Conservation (phyloP, 495 filamentous ascomycete genomes). For the Xylaria grammica region DNA sequence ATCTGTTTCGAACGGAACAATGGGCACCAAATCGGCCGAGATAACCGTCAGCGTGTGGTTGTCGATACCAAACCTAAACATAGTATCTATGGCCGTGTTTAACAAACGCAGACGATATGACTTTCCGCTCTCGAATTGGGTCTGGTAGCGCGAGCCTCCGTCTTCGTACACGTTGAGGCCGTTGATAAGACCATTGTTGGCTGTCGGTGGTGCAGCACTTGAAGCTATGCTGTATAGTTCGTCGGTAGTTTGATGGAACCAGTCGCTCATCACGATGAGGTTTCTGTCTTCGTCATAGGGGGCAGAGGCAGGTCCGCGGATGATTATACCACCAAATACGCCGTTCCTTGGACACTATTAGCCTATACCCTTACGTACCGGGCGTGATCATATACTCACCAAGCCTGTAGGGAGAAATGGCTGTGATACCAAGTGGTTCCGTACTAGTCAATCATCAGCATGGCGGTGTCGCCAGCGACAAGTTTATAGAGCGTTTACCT, state of each 20-base stretch:
- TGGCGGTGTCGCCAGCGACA: not conserved
- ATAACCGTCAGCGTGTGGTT: slow-evolving; percentile 57
- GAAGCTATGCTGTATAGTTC: slow-evolving; percentile 41
- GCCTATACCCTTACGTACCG: not conserved
- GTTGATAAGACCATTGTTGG: slow-evolving; percentile 58
- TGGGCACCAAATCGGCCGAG: slow-evolving; percentile 52
- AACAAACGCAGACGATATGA: slow-evolving; percentile 61
- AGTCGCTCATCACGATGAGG: slow-evolving; percentile 55
- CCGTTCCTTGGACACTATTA: slow-evolving; percentile 41
- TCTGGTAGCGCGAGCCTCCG: slow-evolving; percentile 45
- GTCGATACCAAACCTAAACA: slow-evolving; percentile 56
- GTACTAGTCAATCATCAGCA: slow-evolving; percentile 43
- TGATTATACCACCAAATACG: slow-evolving; percentile 53
- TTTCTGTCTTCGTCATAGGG: slow-evolving; percentile 60
- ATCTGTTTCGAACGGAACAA: slow-evolving; percentile 50
- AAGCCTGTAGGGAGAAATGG: slow-evolving; percentile 62
- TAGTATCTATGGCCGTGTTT: slow-evolving; percentile 57
- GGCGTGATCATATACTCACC: slow-evolving; percentile 14
- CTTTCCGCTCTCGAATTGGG: slow-evolving; percentile 49
- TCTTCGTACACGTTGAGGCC: slow-evolving; percentile 50
- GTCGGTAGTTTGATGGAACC: slow-evolving; percentile 49
- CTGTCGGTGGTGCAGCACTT: slow-evolving; percentile 43
- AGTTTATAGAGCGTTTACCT: slow-evolving; percentile 23
- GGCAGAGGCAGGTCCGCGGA: slow-evolving; percentile 54
- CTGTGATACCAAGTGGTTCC: slow-evolving; percentile 69